Base-by-base conservation (phyloP, 2,329 filamentous ascomycete species). In the Zymoseptoria pseudotritici region DNA sequence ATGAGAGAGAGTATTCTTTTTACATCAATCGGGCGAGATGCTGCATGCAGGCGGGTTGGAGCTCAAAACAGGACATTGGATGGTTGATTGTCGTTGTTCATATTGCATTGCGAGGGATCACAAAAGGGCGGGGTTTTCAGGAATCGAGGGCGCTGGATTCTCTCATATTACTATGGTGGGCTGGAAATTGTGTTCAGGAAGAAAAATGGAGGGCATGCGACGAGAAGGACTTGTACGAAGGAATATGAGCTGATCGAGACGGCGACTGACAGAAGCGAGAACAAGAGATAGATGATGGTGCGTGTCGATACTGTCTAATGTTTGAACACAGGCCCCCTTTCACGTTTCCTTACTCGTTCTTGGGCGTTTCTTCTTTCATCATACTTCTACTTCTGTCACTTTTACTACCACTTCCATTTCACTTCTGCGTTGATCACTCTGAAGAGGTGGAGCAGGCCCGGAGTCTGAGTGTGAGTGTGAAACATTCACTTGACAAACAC, bases 91-190 rank as follows among this genome's bases (percentile, higher is more conserved):
- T 19, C 24, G n/a, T 50, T 57, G 55, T 57, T 57, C 46, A 57
- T 57, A 57, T 57, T 52, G 55, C 55, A 57, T 57, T n/a, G 49
- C 55, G 55, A 52, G 36, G n/a, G 46, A 57, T 5, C 51, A 57
- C 49, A 57, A 36, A 57, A 50, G 55, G 55, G 49, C 24, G 22
- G 49, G 11, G 36, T 17, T n/a, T 46, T 46, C 36, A 46, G 36
- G 13, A 46, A 46, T 46, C 36, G 5, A 46, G 6, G 36, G 36
- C 36, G 13, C 36, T 46, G 36, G 36, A 46, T 4, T 46, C 36
- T 46, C 36, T 46, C 36, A 46, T 46, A 46, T 46, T 46, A n/a
- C 36, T 46, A 46, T 13, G 36, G 5, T 46, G 13, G 26, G 36
- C 13, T 46, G 36, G 36, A 46, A 17, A 17, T 46, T 6, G 36